Conservation (phyloP, 495 filamentous ascomycete species). For the Aspergillus affinis region DNA sequence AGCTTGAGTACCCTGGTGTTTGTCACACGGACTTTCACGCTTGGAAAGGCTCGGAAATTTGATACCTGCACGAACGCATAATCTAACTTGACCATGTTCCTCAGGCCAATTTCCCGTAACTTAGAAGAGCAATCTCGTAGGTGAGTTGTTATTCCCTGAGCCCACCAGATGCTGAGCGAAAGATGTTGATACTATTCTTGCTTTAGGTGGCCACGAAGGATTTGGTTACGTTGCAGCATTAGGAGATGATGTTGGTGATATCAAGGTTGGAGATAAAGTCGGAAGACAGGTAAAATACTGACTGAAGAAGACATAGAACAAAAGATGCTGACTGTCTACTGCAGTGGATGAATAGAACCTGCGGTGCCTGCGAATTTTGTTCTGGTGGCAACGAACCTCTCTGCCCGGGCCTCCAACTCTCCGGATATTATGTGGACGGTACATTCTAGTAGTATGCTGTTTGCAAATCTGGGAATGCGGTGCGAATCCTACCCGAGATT, state of each 20-base stretch:
- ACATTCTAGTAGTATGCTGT: slow-evolving; percentile 22
- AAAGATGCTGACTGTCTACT: not conserved
- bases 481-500: slow-evolving; percentile 8
- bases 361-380: slow-evolving; percentile 18
- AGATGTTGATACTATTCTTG: not conserved
- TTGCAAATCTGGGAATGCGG: slow-evolving; percentile 15
- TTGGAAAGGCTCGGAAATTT: slow-evolving; percentile 9
- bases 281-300: slow-evolving; percentile 11
- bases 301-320: no score
- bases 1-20: slow-evolving; percentile 13
- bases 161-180: no score
- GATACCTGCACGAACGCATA: no score
- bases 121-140: slow-evolving; percentile 6
- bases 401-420: slow-evolving; percentile 10
- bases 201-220: slow-evolving; percentile 12
- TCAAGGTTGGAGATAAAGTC: slow-evolving; percentile 8
- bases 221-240: slow-evolving; percentile 2
- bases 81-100: not conserved
- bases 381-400: slow-evolving; percentile 6
- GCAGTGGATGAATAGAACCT: slow-evolving; percentile 15
- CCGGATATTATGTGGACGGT: slow-evolving; percentile 19
- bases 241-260: not conserved
- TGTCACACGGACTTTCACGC: slow-evolving; percentile 13
- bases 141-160: not conserved
- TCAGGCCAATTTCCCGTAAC: slow-evolving; percentile 8